Evolutionary conservation across 768 basidiomycete genomes (phyloP), one percentile per base, ranked within the genome.

Genomic region (Leucocoprinus sp.): DNA sequence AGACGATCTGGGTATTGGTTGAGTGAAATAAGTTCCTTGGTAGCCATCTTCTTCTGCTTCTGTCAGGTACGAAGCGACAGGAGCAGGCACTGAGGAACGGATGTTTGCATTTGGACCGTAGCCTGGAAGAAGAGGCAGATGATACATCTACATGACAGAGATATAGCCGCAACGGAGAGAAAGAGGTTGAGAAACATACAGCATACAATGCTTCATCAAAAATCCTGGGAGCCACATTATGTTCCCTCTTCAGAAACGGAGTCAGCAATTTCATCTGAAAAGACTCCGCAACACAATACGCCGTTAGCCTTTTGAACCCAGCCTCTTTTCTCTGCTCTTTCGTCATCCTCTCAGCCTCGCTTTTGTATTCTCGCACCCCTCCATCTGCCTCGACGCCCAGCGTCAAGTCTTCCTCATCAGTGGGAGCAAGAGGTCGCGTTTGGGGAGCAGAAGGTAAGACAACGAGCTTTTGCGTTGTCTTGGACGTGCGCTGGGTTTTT

Each of bases 141-240:
- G 86, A 57, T 97, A 95, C 69, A 93, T 82, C 92, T 93, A 31
- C 12, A 31, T 12, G 15, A 45, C 4, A 37, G 37, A 48, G 43
- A 39, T 24, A 48, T 8, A n/a, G 40, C 14, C 34, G 22, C 43
- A 14, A 8, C 14, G 23, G 6, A 8, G 9, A 22, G 2, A 38
- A 8, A 9, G 12, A 12, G 43, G 37, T 12, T 15, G 21, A 27
- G 34, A 21, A 37, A 74, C 88, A 66, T 51, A 93, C 93, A 46
- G 82, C 86, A 68, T 96, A 96, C 50, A 95, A 64, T 0, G 92
- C 93, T 64, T 97, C 93, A 60, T 96, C 93, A 53, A 90, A 97
- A 0, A 90, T 75, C 49, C 93, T 71, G 1, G 82, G 90, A 8
- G 66, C 71, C 8, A 93, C 92, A 44, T 93, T 95, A 60, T 97